Conservation (phyloP, 306 rosid species). For the Begonia fuchsioides region DNA sequence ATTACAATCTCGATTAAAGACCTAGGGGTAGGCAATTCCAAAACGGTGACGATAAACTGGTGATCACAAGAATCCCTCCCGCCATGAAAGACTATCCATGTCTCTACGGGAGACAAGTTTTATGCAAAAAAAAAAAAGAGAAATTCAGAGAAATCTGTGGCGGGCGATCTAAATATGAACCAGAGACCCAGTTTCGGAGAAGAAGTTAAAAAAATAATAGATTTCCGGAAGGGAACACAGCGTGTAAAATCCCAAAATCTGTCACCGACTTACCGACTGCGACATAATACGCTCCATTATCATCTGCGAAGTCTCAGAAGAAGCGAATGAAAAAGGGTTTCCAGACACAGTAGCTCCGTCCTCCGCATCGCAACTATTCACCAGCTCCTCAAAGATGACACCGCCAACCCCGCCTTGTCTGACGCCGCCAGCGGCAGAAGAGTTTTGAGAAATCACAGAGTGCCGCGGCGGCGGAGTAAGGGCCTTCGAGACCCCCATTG, state of each 20-base stretch:
- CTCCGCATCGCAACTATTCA: constrained; percentile 29
- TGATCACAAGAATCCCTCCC: too few relatives aligned
- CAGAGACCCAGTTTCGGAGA: neutral
- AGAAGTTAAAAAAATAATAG: neutral
- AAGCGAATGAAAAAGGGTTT: constrained; percentile 77
- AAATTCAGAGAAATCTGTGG: neutral
- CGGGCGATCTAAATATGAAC: too few relatives aligned
- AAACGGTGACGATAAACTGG: neutral
- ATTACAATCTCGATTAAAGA: neutral
- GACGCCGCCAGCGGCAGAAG: constrained; percentile 7
- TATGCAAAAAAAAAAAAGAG: neutral
- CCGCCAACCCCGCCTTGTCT: constrained; percentile 7
- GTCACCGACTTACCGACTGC: constrained; percentile 57
- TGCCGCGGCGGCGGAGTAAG: constrained; percentile 30
- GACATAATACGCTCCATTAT: constrained; percentile 92
- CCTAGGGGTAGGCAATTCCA: neutral
- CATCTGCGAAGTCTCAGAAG: constrained; percentile 75
- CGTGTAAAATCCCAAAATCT: constrained; percentile 4
- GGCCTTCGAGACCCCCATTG: constrained; percentile 55
- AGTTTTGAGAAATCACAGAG: constrained; percentile 15
- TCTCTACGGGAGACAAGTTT: neutral
- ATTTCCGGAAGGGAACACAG: neutral
- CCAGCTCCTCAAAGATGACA: constrained; percentile 37
- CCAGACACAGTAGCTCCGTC: constrained; percentile 42
- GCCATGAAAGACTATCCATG: neutral